Conservation (phyloP, 169 alveolate genomes). For the Toxoplasma gondii region DNA sequence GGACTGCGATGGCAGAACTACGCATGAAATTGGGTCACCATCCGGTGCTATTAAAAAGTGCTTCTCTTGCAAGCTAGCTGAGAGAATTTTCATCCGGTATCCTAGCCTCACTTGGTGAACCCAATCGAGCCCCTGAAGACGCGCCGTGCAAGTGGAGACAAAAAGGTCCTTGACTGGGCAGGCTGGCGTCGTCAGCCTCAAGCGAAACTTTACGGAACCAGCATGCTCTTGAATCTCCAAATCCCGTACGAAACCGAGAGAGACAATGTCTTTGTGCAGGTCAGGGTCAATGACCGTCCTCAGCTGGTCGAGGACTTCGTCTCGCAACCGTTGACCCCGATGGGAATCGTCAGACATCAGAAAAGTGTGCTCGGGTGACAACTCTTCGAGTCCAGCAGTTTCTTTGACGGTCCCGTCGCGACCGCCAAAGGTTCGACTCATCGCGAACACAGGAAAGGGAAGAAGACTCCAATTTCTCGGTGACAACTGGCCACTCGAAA, state of each 20-base stretch:
- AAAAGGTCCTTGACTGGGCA: conserved; percentile 83
- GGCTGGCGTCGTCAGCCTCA: conserved; percentile 84
- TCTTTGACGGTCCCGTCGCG: background rate
- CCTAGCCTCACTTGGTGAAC: conserved; percentile 66
- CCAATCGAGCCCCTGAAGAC: conserved; percentile 71
- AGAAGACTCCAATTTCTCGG: too few relatives aligned
- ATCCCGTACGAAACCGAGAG: conserved; percentile 79
- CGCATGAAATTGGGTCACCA: too few relatives aligned
- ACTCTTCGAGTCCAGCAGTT: background rate
- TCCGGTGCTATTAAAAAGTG: too few relatives aligned
- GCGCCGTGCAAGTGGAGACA: conserved; percentile 70
- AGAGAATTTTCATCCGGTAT: background rate
- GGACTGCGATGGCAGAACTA: too few relatives aligned
- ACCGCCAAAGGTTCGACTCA: background rate
- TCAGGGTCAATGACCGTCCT: conserved; percentile 81
- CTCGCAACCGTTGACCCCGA: background rate
- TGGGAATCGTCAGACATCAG: background rate
- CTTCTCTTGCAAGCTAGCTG: too few relatives aligned
- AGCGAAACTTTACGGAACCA: conserved; percentile 73
- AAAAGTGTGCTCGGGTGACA: background rate
- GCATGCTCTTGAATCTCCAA: conserved; percentile 69
- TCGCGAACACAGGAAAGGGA: background rate
- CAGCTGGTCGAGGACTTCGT: conserved; percentile 18
- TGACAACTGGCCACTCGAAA: too few relatives aligned
- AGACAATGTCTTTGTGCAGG: conserved; percentile 80